These are phyloP conservation scores for Epichloe coenophiala DNA, from an alignment of 2,329 filamentous ascomycete genomes.

Conservation along the genomic window DNA sequence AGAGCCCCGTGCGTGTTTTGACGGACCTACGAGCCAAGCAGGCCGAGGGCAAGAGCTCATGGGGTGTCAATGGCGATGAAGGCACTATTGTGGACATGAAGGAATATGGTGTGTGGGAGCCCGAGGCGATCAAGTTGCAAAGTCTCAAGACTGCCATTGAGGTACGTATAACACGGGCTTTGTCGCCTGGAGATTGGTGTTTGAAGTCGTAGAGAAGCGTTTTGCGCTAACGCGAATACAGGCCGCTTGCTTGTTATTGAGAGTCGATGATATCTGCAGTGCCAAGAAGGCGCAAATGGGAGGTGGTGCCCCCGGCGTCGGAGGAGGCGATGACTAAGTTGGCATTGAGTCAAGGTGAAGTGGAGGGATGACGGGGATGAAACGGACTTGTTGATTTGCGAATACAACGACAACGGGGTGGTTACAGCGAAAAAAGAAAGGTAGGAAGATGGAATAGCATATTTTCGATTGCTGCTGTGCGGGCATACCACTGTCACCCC, in stretches of 20 bases:
- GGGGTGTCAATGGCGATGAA: constrained; percentile 93
- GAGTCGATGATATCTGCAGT: constrained; percentile 97
- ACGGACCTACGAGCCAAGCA: constrained; percentile 93
- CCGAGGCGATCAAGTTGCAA: constrained; percentile 93
- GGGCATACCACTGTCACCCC: not conserved
- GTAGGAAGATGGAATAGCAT: not conserved
- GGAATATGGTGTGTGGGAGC: constrained; percentile 96
- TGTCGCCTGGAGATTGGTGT: not conserved
- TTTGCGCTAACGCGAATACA: constrained; percentile 27
- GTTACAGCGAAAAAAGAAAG: not conserved
- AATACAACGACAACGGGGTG: not conserved
- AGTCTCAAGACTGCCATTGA: constrained; percentile 98
- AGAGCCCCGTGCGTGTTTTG: constrained; percentile 81
- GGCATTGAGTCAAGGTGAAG: constrained; percentile 5
- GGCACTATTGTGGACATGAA: constrained; percentile 91
- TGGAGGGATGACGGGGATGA: constrained; percentile 2
- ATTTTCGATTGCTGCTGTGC: not conserved
- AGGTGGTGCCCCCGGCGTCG: constrained; percentile 42
- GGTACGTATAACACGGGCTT: constrained; percentile 36
- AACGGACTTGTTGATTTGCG: not conserved
- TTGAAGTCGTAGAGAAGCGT: not conserved
- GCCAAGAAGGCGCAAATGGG: constrained; percentile 79
- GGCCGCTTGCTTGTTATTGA: constrained; percentile 82
- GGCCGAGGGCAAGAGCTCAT: constrained; percentile 74
- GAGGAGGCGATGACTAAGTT: constrained; percentile 37